Evolutionary conservation across 108 stramenopile species (phyloP), one percentile per base, ranked within the genome.

Genomic region (Craspedostauros australis): DNA sequence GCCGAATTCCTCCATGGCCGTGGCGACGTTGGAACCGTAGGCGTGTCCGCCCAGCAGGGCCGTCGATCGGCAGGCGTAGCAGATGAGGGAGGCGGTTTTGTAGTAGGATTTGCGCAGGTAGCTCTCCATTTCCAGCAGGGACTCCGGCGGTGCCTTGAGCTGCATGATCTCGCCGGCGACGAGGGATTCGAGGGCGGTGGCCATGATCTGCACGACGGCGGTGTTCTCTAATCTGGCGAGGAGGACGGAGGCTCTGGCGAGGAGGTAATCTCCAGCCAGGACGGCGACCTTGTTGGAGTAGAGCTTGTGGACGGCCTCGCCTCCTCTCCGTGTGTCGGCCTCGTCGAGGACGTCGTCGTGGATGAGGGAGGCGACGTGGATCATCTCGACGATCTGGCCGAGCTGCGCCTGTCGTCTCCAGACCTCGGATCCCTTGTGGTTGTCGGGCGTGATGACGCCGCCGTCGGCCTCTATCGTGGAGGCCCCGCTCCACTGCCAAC

Each of bases 131-230:
- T 95, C 83, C 48, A 95, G 46, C 30, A 91, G 33, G 41, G 84
- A 79, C 50, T 91, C 88, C 0, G 92, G 82, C 1, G 85, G 75
- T 14, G 68, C 62, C 68, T 95, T 93, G 46, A 93, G 64, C 63
- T 97, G 96, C 96, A 97, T 97, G 73, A 97, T 96, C 68, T 97
- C 96, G 5, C 96, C 96, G 20, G 90, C 81, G 15, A 97, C 96
- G 21, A 98, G 73, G 25, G 86, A 80, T 64, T 98, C 95, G 15
- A 98, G 82, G 0, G 96, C 96, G 5, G 84, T 86, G 26, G 96
- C 96, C 96, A 98, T 98, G 51, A 98, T 93, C 60, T 98, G 93
- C 2, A 98, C 96, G 26, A 98, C 96, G 15, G 88, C 82, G 1
- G 81, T 95, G 60, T 98, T 91, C 46, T 92, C 85, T 4, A 98